Base-by-base conservation (phyloP, 2,329 filamentous ascomycete genomes). In the Ophiostoma ips region DNA sequence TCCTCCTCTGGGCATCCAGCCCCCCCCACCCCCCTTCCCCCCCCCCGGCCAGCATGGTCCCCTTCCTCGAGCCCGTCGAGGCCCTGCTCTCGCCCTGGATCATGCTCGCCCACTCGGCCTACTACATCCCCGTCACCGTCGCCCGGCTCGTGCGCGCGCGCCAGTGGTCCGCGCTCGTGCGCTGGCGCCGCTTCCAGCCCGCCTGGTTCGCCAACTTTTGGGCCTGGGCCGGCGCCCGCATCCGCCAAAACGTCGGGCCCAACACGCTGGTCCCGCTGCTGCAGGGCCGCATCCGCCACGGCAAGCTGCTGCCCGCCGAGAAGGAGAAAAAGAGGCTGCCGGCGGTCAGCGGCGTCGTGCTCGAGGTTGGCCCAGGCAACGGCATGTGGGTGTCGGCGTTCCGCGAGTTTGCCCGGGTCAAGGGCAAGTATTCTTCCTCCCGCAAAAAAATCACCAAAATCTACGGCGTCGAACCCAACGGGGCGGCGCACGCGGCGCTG, bases 381-480 rank as follows among this genome's bases (percentile, higher is more conserved):
- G 80, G 79, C 3, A 68, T 78, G 61, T 83, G 77, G 78, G 70
- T 77, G 4, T 67, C 72, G 34, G 36, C 34, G 6, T 30, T 38
- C 9, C 19, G 28, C 3, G 37, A 38, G 15, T 21, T 47, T 30
- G 24, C 10, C 9, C 18, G 24, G 13, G 16, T 21, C 11, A 41
- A 21, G 31, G 37, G 8, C 16, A 40, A 19, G 8, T 21, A 31
- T 2, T 46, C 48, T 8, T 33, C 50, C 7, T 19, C 48, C 4
- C 21, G 19, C 24, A 48, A 18, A 33, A 34, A 41, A 1, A 58
- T 76, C 50, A 68, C 63, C 31, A 69, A 67, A 31, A 66, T 84
- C 40, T 81, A 77, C 57, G 81, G 79, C 50, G 71, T 84, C 5
- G 81, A 84, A 63, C 81, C 81, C 3, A 83, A 82, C 59, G 50